Conservation (phyloP, 352 stramenopile species). For the Globisporangium okanoganense region DNA sequence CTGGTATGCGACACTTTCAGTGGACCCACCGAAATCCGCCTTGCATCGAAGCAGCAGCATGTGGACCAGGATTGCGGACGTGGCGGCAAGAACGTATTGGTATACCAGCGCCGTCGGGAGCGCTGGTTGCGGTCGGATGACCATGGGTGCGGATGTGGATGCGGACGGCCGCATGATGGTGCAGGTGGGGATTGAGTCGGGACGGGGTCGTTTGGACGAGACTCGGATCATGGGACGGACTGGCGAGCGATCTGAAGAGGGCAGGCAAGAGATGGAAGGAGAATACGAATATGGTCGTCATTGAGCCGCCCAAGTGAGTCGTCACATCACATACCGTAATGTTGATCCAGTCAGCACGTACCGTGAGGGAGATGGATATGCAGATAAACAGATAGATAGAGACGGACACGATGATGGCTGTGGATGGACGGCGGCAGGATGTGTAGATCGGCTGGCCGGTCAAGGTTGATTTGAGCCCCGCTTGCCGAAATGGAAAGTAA, state of each 20-base stretch:
- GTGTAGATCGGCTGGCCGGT: background rate
- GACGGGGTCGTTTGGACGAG: slow-evolving; percentile 11
- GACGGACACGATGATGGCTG: background rate
- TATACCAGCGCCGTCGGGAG: background rate
- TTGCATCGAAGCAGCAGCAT: slow-evolving; percentile 1
- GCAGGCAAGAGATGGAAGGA: too few species aligned
- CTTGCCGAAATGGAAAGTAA: slow-evolving; percentile 23
- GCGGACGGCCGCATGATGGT: background rate
- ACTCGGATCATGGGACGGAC: slow-evolving; percentile 7
- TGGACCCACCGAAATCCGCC: slow-evolving; percentile 7
- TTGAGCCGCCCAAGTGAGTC: background rate
- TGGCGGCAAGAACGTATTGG: slow-evolving; percentile 8
- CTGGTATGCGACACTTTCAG: background rate
- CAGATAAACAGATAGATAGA: background rate
- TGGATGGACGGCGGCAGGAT: background rate
- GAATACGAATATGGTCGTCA: background rate
- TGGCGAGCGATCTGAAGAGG: background rate
- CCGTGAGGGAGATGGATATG: slow-evolving; percentile 5
- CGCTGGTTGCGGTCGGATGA: background rate
- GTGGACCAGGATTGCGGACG: slow-evolving; percentile 6
- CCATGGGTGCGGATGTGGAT: background rate
- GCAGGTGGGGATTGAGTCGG: background rate
- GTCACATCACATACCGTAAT: background rate
- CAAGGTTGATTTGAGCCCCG: slow-evolving; percentile 6
- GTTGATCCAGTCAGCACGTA: background rate